Percentiles rank a stretch among this genome's conserved stretches.
These are phyloP conservation scores for Sequoia sempervirens DNA, from an alignment of 75 land plant genomes.

Conservation along the genomic window DNA sequence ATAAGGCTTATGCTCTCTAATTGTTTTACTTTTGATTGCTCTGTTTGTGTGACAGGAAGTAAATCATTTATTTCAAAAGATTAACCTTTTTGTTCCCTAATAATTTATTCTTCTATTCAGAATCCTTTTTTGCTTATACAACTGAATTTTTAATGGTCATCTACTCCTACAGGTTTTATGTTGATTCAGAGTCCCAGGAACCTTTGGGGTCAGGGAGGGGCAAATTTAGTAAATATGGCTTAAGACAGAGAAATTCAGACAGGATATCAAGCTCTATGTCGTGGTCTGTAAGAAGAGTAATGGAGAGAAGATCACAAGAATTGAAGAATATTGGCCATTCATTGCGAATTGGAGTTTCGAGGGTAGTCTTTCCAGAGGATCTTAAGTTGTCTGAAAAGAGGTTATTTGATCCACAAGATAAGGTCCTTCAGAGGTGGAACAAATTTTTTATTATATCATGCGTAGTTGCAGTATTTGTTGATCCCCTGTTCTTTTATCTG, in stretches of 20 bases:
- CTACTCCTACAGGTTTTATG: slow-evolving; percentile 15
- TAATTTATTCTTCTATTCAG: not conserved
- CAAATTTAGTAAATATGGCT: too few relatives aligned
- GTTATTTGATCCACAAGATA: slow-evolving; percentile 61
- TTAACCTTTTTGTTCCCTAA: too few relatives aligned
- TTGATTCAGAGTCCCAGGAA: too few relatives aligned
- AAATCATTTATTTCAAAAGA: not conserved
- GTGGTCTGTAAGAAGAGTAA: too few relatives aligned
- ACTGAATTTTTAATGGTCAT: slow-evolving; percentile 1
- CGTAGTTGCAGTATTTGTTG: slow-evolving; percentile 63
- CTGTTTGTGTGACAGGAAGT: not conserved
- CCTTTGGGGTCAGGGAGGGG: too few relatives aligned
- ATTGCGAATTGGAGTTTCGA: slow-evolving; percentile 41
- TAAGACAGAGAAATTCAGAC: too few relatives aligned
- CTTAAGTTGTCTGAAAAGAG: slow-evolving; percentile 50
- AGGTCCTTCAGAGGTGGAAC: slow-evolving; percentile 57
- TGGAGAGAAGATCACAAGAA: slow-evolving; percentile 46
- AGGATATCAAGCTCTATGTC: too few relatives aligned
- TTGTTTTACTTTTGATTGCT: not conserved
- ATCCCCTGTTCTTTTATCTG: slow-evolving; percentile 71
- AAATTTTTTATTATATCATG: slow-evolving; percentile 63
- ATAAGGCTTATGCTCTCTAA: not conserved
- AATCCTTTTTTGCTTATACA: not conserved
- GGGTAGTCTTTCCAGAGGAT: slow-evolving; percentile 5
- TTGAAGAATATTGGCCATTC: slow-evolving; percentile 46